A percentile compares a stretch with the other conserved stretches of the same genome.
Evolutionary conservation across 2,329 filamentous ascomycete species (phyloP).

Genomic region (Xylariales sp.): DNA sequence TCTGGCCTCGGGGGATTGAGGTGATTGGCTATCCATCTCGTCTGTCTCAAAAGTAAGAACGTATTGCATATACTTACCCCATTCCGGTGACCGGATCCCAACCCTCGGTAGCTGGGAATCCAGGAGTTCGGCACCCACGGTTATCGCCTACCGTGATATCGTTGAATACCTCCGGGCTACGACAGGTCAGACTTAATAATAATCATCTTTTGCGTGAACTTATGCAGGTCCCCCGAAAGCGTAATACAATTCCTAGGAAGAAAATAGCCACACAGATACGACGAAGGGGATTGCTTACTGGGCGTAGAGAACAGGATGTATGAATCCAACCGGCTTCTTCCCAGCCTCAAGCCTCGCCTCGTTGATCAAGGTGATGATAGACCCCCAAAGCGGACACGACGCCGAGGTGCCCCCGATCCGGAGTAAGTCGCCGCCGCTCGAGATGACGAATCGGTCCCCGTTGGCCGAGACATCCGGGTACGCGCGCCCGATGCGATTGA

Average conservation of each 20-base stretch:
- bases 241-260: background rate
- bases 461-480: slow-evolving; percentile 62
- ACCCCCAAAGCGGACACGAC: slow-evolving; percentile 60
- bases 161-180: slow-evolving; percentile 51
- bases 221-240: background rate
- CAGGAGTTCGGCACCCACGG: slow-evolving; percentile 52
- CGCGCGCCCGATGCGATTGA: slow-evolving; percentile 58
- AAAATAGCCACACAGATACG: background rate
- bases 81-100: slow-evolving; percentile 56
- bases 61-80: slow-evolving; percentile 40
- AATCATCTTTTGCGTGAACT: background rate
- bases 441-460: slow-evolving; percentile 52
- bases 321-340: slow-evolving; percentile 62
- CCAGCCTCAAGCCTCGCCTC: slow-evolving; percentile 59
- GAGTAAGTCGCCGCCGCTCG: slow-evolving; percentile 50
- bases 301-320: slow-evolving; percentile 62
- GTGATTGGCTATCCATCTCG: background rate
- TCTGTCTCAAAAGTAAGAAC: background rate
- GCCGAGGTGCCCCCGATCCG: slow-evolving; percentile 63
- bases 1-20: background rate
- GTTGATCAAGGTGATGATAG: slow-evolving; percentile 62
- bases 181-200: background rate
- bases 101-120: slow-evolving; percentile 56
- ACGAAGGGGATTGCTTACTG: slow-evolving; percentile 42
- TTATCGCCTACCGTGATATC: slow-evolving; percentile 56